These are phyloP conservation scores for Monosporascus sp. DNA, from an alignment of 2,329 filamentous ascomycete species.

Conservation along the genomic window DNA sequence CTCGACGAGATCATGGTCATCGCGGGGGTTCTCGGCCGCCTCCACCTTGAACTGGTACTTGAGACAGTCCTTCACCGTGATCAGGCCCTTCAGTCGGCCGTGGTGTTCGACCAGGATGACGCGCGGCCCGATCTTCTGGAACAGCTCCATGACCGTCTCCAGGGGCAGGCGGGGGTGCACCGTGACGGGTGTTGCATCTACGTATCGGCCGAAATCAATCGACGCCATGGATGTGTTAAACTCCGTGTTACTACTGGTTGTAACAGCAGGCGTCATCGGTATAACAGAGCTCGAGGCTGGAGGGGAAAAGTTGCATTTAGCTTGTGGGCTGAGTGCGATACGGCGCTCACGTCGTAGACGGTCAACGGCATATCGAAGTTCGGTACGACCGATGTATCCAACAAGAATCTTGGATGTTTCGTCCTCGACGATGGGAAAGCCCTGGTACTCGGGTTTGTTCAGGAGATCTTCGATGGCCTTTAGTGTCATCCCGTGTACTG, in stretches of 20 bases:
- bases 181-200: conserved; percentile 83
- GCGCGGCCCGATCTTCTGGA: conserved; percentile 93
- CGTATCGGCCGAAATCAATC: conserved; percentile 80
- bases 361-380: conserved; percentile 86
- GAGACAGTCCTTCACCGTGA: conserved; percentile 94
- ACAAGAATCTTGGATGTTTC: conserved; percentile 65
- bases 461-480: conserved; percentile 74
- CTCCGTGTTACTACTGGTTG: conserved; percentile 58
- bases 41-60: conserved; percentile 98
- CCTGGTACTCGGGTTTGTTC: conserved; percentile 76
- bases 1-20: conserved; percentile 51
- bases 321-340: conserved; percentile 53
- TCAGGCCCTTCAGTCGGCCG: conserved; percentile 75
- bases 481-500: conserved; percentile 68
- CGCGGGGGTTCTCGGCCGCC: conserved; percentile 68
- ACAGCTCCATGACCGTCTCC: conserved; percentile 97
- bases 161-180: conserved; percentile 87
- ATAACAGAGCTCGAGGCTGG: conserved; percentile 30
- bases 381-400: conserved; percentile 89
- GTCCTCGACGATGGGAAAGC: conserved; percentile 87
- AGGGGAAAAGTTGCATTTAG: conserved; percentile 70
- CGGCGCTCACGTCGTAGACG: conserved; percentile 65
- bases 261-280: conserved; percentile 41
- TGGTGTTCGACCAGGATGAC: conserved; percentile 91
- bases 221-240: conserved; percentile 50